Conservation (phyloP, 495 filamentous ascomycete genomes). For the Neurospora sp. region DNA sequence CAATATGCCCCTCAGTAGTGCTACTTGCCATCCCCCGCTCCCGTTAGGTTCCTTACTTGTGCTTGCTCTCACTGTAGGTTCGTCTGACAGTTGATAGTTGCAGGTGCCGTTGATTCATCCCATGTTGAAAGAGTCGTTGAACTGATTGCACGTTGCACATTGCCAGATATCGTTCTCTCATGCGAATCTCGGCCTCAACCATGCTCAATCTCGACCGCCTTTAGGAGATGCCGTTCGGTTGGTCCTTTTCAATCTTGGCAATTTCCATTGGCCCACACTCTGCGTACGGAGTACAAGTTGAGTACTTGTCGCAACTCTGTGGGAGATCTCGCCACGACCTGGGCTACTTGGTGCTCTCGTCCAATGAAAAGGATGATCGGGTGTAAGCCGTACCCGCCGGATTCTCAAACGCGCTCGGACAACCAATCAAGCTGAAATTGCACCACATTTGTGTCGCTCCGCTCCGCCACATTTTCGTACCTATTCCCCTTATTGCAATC, state of each 20-base stretch:
- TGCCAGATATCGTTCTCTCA: background rate
- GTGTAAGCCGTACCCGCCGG: background rate
- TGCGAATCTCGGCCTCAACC: background rate
- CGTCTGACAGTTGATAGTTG: background rate
- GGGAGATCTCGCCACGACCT: slow-evolving; percentile 11
- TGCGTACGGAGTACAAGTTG: background rate
- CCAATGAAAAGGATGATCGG: slow-evolving; percentile 8
- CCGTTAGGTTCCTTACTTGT: background rate
- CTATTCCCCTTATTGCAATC: slow-evolving; percentile 7
- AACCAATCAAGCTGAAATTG: slow-evolving; percentile 10
- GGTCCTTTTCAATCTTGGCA: background rate
- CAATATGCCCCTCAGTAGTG: background rate
- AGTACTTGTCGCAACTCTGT: background rate
- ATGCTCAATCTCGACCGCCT: background rate
- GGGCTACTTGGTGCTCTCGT: background rate
- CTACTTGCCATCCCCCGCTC: background rate
- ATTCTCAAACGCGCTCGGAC: background rate
- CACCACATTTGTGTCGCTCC: slow-evolving; percentile 8
- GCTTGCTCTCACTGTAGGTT: background rate
- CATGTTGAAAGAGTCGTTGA: background rate
- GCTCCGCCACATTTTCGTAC: slow-evolving; percentile 15
- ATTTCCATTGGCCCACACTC: background rate
- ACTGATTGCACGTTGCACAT: background rate
- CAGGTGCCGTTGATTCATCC: background rate
- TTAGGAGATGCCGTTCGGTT: background rate